Conservation (phyloP, 225 moss, liverwort and hornwort genomes). For the Sphagnum contortum region DNA sequence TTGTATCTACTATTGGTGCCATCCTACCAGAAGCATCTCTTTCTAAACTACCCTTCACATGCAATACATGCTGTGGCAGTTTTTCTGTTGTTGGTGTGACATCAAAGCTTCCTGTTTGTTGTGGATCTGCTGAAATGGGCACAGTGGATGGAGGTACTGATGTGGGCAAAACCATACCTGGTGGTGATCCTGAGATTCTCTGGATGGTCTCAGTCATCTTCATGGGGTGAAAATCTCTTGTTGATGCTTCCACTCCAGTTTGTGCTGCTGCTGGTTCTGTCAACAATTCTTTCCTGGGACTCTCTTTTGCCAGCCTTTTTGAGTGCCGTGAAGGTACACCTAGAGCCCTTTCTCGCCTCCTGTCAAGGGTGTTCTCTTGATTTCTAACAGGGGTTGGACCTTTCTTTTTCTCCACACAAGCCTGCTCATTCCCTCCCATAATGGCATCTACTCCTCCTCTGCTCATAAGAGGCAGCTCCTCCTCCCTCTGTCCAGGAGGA, state of each 20-base stretch:
- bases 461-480: slow-evolving; percentile 8
- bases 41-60: slow-evolving; percentile 9
- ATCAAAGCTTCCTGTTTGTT: neutral
- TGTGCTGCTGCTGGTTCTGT: slow-evolving; percentile 7
- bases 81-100: neutral
- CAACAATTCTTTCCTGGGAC: neutral
- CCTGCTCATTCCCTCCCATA: neutral
- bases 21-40: slow-evolving; percentile 5
- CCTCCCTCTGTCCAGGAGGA: slow-evolving; percentile 12
- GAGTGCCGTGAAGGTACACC: slow-evolving; percentile 12
- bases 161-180: too few relatives aligned
- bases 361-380: slow-evolving; percentile 4
- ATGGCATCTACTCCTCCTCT: slow-evolving; percentile 7
- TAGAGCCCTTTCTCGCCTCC: slow-evolving; percentile 10
- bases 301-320: slow-evolving; percentile 18
- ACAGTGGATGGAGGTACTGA: too few relatives aligned
- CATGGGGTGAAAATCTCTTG: slow-evolving; percentile 7
- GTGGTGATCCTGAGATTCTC: too few relatives aligned
- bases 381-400: too few relatives aligned
- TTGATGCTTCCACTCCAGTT: slow-evolving; percentile 12
- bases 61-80: slow-evolving; percentile 8
- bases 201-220: neutral
- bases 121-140: neutral
- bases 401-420: too few relatives aligned
- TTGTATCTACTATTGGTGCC: neutral